Base-by-base conservation (phyloP, 2,329 filamentous ascomycete species). In the Xylariaceae sp. region DNA sequence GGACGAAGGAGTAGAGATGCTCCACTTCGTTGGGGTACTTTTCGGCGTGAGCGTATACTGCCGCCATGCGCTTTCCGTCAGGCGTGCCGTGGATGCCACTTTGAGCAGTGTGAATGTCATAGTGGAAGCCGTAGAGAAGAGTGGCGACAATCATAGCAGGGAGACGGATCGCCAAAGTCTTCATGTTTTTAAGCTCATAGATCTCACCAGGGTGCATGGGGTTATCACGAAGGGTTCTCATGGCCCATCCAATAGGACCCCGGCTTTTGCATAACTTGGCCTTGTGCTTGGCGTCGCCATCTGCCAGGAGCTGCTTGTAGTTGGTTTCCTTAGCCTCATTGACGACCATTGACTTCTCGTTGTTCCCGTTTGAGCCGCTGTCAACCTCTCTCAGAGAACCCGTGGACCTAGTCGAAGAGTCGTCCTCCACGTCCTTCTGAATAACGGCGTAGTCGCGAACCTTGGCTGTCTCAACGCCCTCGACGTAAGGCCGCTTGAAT, bases 101-200 rank as follows among this genome's bases (percentile, higher is more conserved):
- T 75, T 91, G 88, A 5, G 87, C 86, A 45, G 81, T 79, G 77
- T 92, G 88, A 64, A 92, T 93, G 61, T 93, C 89, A 73, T 92
- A 93, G 78, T 92, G 77, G 22, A 87, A 67, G 69, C 89, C 89
- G 67, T 93, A 93, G 47, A 91, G 80, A 14, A 76, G 65, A 50
- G 77, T 87, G 58, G 75, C 76, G 41, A 84, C 76, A 55, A 89
- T 67, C 70, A 79, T 79, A 46, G 89, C 87, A 0, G 89, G 89
- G 9, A 92, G 65, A 18, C 88, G 87, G 71, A 82, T 86, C 54
- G 76, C 28, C 18, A 85, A 54, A 46, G 79, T 79, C 65, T 78
- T 79, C 56, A 91, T 73, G 77, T 93, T 93, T 71, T 84, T 75
- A 17, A 78, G 62, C 72, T 93, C 89, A 73, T 93, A 90, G 58